Evolutionary conservation across 1,284 basidiomycete species (phyloP).

Genomic region (Melanopsichium pennsylvanicum): DNA sequence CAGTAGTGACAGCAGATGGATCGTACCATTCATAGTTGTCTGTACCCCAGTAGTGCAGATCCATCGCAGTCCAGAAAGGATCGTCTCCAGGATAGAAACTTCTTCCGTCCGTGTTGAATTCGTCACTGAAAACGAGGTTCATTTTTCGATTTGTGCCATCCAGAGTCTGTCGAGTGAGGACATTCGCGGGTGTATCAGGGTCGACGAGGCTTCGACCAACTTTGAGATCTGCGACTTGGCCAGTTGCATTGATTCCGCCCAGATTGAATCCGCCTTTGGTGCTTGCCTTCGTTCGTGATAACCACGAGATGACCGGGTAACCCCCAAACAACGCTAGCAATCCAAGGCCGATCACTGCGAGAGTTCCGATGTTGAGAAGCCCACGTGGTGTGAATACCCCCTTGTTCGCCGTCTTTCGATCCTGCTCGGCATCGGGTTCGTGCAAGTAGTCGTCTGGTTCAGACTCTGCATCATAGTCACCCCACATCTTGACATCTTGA

Average conservation of each 20-base stretch:
- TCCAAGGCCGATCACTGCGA: constrained; percentile 29
- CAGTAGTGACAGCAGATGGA: constrained; percentile 54
- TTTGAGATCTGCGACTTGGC: constrained; percentile 34
- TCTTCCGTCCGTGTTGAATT: constrained; percentile 57
- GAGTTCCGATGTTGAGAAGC: constrained; percentile 40
- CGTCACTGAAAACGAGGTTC: constrained; percentile 62
- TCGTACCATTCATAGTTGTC: constrained; percentile 60
- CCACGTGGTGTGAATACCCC: constrained; percentile 24
- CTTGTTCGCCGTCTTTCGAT: neutral
- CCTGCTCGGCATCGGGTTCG: constrained; percentile 42
- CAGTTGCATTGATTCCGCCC: constrained; percentile 40
- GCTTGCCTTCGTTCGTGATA: constrained; percentile 1
- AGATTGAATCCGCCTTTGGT: constrained; percentile 44
- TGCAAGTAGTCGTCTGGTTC: constrained; percentile 35
- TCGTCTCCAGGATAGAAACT: constrained; percentile 63
- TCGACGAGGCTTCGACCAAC: constrained; percentile 47
- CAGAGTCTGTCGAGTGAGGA: constrained; percentile 17
- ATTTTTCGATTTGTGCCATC: constrained; percentile 35
- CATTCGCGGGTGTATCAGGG: constrained; percentile 49
- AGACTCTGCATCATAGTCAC: constrained; percentile 25
- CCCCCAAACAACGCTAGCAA: constrained; percentile 47
- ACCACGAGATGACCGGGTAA: constrained; percentile 46
- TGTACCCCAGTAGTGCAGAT: constrained; percentile 58
- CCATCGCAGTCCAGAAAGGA: constrained; percentile 65
- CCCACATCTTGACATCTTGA: constrained; percentile 32